These are phyloP conservation scores for Candida silvicultrix DNA, from an alignment of 805 yeast species.

Conservation along the genomic window DNA sequence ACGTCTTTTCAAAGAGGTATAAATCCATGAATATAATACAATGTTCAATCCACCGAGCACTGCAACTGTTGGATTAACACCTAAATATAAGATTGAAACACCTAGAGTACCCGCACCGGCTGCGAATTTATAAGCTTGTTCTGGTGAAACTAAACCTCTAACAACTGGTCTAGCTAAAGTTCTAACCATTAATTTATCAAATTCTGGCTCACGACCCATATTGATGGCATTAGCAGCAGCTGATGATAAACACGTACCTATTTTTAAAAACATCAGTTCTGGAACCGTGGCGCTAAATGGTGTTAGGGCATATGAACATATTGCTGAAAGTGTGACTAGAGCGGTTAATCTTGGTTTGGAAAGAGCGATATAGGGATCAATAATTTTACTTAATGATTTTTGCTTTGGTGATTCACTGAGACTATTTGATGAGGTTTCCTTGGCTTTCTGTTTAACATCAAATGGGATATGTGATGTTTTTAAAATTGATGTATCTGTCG, in stretches of 20 bases:
- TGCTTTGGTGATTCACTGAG: conserved; percentile 18
- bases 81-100: conserved; percentile 56
- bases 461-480: conserved; percentile 43
- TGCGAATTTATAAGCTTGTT: conserved; percentile 79
- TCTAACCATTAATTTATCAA: conserved; percentile 80
- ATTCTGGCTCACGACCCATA: conserved; percentile 94
- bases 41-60: conserved; percentile 76
- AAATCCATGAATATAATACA: conserved; percentile 79
- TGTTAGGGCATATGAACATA: conserved; percentile 89
- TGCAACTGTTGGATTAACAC: conserved; percentile 86
- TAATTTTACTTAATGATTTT: conserved; percentile 26
- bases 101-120: conserved; percentile 68
- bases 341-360: conserved; percentile 87
- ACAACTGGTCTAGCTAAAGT: conserved; percentile 90
- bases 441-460: conserved; percentile 36
- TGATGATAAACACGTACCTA: conserved; percentile 83
- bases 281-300: conserved; percentile 74
- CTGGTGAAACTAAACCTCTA: conserved; percentile 66
- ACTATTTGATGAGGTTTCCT: conserved; percentile 14
- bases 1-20: conserved; percentile 83
- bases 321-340: conserved; percentile 83
- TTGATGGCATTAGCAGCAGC: conserved; percentile 96
- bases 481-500: conserved; percentile 1
- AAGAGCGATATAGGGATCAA: conserved; percentile 67
- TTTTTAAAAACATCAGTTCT: conserved; percentile 64